Percentiles rank a stretch among this genome's conserved stretches.
Conservation (phyloP, 306 rosid species). For the Sindora glabra region DNA sequence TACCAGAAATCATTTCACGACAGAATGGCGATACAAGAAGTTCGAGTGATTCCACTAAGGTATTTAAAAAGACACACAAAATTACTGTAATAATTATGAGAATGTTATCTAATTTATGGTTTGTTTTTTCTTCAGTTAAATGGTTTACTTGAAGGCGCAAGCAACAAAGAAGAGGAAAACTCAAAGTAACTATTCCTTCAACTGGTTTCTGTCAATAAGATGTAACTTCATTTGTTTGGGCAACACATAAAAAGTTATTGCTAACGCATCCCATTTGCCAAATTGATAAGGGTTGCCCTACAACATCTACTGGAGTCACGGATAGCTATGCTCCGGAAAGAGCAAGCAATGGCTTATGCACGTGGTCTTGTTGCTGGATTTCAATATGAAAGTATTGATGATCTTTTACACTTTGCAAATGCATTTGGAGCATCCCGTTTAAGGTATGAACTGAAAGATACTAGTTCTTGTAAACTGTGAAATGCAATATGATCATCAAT, state of each 20-base stretch:
- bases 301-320: constrained; percentile 49
- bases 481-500: neutral
- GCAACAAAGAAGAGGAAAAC: constrained; percentile 35
- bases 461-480: neutral
- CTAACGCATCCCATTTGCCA: constrained; percentile 14
- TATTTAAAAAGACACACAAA: neutral
- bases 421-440: constrained; percentile 68
- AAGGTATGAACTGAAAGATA: constrained; percentile 29
- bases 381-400: constrained; percentile 40
- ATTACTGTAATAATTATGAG: neutral
- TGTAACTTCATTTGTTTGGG: neutral
- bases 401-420: constrained; percentile 48
- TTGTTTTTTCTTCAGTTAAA: constrained; percentile 29
- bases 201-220: constrained; percentile 10
- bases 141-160: constrained; percentile 25
- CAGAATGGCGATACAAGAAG: constrained; percentile 28
- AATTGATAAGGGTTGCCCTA: constrained; percentile 34
- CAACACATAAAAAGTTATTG: neutral
- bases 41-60: constrained; percentile 34
- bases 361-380: constrained; percentile 64
- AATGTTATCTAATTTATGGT: constrained; percentile 1
- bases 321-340: constrained; percentile 42
- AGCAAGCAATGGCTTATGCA: constrained; percentile 73
- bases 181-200: constrained; percentile 40
- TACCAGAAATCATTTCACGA: constrained; percentile 22